Conservation (phyloP, 2,329 filamentous ascomycete genomes). For the Cadophora gregata region DNA sequence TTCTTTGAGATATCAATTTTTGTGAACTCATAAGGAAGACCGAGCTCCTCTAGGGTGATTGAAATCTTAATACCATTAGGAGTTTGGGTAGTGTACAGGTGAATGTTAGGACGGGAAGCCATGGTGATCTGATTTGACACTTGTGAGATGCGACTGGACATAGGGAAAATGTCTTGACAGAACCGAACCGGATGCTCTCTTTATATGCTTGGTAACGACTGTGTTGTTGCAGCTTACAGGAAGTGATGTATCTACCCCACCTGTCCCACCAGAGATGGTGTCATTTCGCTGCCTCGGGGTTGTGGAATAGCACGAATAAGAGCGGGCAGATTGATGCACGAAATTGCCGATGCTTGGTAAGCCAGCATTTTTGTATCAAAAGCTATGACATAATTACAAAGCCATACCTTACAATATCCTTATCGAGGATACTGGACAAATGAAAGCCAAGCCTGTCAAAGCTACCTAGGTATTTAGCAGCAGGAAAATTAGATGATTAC, state of each 20-base stretch:
- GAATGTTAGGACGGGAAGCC: slow-evolving; percentile 46
- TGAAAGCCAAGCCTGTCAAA: too few species aligned
- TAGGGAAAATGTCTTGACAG: slow-evolving; percentile 15
- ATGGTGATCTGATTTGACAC: slow-evolving; percentile 47
- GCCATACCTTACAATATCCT: not conserved
- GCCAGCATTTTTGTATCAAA: not conserved
- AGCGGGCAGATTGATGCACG: not conserved
- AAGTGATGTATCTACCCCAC: slow-evolving; percentile 6
- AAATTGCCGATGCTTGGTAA: slow-evolving; percentile 20
- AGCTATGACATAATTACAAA: slow-evolving; percentile 3
- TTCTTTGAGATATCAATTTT: slow-evolving; percentile 76
- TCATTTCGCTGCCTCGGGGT: slow-evolving; percentile 12
- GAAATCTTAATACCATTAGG: slow-evolving; percentile 92
- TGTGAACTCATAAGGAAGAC: slow-evolving; percentile 78
- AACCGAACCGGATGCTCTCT: not conserved
- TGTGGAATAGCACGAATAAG: slow-evolving; percentile 1
- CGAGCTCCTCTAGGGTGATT: slow-evolving; percentile 85
- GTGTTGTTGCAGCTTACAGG: not conserved
- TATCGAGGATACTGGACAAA: too few species aligned
- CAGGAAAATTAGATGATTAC: too few species aligned
- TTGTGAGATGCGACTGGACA: slow-evolving; percentile 36
- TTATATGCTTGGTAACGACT: not conserved
- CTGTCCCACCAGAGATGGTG: slow-evolving; percentile 13
- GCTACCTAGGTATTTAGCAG: too few species aligned
- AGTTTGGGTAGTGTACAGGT: slow-evolving; percentile 67